Conservation (phyloP, 306 rosid species). For the Malus fusca region DNA sequence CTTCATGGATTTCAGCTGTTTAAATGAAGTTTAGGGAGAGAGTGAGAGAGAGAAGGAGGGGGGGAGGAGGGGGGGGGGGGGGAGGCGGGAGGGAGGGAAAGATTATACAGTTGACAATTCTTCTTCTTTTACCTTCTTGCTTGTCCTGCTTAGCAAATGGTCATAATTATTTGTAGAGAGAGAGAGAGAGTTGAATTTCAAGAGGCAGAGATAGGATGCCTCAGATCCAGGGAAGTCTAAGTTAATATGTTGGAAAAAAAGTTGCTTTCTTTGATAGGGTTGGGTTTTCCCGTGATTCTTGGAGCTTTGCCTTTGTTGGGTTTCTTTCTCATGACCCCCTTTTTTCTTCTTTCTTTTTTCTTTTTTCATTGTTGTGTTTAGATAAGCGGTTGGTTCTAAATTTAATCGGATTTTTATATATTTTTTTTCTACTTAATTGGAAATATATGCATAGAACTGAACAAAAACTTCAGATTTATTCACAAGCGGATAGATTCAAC, state of each 20-base stretch:
- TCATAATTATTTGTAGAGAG: constrained; percentile 26
- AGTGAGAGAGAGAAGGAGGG: no score
- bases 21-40: background rate
- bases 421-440: background rate
- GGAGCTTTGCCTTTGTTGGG: constrained; percentile 46
- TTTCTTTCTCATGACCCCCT: constrained; percentile 64
- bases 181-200: constrained; percentile 21
- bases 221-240: constrained; percentile 81
- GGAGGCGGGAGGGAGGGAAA: constrained; percentile 15
- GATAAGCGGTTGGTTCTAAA: constrained; percentile 44
- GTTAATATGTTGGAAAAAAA: constrained; percentile 10
- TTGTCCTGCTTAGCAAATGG: constrained; percentile 25
- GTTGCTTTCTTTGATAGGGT: constrained; percentile 44
- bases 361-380: constrained; percentile 43
- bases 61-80: background rate
- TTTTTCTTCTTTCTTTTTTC: constrained; percentile 22
- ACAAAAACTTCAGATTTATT: no score
- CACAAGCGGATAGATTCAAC: no score
- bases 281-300: constrained; percentile 82
- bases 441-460: no score
- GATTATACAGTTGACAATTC: constrained; percentile 53
- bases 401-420: constrained; percentile 15
- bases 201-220: constrained; percentile 66
- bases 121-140: constrained; percentile 13
- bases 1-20: constrained; percentile 52